A percentile compares a stretch with the other conserved stretches of the same genome.
Evolutionary conservation across 495 filamentous ascomycete genomes (phyloP).

Genomic region (Cercophora scortea): DNA sequence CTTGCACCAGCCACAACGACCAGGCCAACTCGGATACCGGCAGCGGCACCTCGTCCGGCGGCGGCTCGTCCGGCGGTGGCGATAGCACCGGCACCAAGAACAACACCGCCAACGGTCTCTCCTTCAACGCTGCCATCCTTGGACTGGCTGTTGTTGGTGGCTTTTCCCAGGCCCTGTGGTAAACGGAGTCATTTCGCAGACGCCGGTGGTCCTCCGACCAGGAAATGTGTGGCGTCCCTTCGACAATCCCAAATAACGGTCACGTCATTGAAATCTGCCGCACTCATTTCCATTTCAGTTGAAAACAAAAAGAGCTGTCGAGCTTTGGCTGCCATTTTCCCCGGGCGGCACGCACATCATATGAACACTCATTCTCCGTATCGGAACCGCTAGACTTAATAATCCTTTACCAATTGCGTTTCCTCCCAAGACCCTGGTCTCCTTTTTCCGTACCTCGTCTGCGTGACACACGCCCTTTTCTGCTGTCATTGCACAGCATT

Average conservation of each 20-base stretch:
- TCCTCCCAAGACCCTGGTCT: background rate
- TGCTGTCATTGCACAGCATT: background rate
- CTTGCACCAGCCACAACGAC: conserved; percentile 43
- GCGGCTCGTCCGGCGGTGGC: conserved; percentile 10
- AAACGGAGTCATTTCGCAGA: conserved; percentile 8
- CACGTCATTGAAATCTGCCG: background rate
- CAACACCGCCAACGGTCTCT: conserved; percentile 23
- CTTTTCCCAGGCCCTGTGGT: conserved; percentile 20
- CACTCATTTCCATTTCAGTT: conserved; percentile 13
- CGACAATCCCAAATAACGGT: background rate
- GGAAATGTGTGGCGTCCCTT: background rate
- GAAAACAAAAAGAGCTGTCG: conserved; percentile 9
- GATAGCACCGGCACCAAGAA: conserved; percentile 13
- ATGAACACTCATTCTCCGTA: conserved; percentile 16
- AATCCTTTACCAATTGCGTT: conserved; percentile 17
- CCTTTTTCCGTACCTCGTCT: background rate
- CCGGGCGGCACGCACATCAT: conserved; percentile 6
- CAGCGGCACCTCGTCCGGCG: conserved; percentile 13
- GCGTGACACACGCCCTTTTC: background rate
- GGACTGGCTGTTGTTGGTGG: conserved; percentile 31
- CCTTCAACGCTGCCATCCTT: conserved; percentile 30
- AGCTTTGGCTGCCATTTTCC: conserved; percentile 10
- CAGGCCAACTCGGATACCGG: conserved; percentile 35
- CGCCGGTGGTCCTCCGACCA: conserved; percentile 1
- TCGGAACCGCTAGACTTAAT: conserved; percentile 28